Base-by-base conservation (phyloP, 1,284 basidiomycete species). In the Mycosarcoma mackinlayi region DNA sequence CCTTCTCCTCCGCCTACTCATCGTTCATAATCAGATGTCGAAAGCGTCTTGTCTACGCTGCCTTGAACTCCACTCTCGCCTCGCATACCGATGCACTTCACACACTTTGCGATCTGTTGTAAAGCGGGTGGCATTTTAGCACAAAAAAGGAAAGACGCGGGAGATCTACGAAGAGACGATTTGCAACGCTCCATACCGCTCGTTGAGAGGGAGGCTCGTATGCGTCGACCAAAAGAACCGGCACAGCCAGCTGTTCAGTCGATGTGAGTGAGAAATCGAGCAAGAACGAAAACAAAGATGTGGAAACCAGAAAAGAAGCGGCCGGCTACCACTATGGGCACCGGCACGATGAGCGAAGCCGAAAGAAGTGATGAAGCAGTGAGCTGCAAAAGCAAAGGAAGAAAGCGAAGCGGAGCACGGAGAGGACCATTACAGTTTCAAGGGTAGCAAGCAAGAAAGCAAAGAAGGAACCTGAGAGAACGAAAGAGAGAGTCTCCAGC, bases 371-470 rank as follows among this genome's bases (percentile, higher is more conserved):
- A n/a, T n/a, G n/a, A n/a, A n/a, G n/a, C n/a, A n/a, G n/a, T n/a
- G n/a, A n/a, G n/a, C n/a, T 46, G 28, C 47, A 27, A 35, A 35
- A 50, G 28, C 33, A 34, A 25, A 23, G n/a, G 18, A 31, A 28
- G 18, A 4, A 41, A 41, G 23, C 10, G 40, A 37, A 27, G 23
- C 14, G 23, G 19, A 51, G 33, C n/a, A 14, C 41, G 37, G 24
- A 37, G 23, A 24, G 24, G 28, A 57, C 49, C 53, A 38, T 52
- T 52, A 50, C 62, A 38, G 48, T 40, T 18, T 45, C 23, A 31
- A 27, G 31, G 21, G 48, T 40, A 24, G 39, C 23, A 31, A 27
- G 31, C 19, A 37, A 21, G 25, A 30, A 21, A 21, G n/a, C n/a
- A 21, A 6, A 39, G 37, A 9, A 16, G 45, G 38, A 46, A 39